These are phyloP conservation scores for Suhomyces maxii DNA, from an alignment of 1,139 yeast genomes.

Conservation along the genomic window DNA sequence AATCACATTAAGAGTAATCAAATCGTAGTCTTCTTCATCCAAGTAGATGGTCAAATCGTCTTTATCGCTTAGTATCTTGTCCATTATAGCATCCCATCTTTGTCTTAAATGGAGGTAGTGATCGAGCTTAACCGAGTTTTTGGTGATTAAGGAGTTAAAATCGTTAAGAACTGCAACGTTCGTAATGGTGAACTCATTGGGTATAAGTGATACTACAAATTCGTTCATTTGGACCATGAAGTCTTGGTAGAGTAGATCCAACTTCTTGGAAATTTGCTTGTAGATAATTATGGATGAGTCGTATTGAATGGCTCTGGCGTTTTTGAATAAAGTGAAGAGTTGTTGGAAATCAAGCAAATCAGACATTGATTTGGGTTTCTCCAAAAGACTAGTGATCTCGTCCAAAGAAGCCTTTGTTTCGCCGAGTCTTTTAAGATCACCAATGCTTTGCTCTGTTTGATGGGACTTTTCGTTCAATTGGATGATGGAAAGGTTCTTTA, in stretches of 20 bases:
- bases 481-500: constrained; percentile 5
- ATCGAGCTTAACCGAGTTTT: constrained; percentile 15
- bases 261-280: constrained; percentile 8
- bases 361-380: constrained; percentile 12
- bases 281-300: constrained; percentile 9
- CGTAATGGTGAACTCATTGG: constrained; percentile 23
- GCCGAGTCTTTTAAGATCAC: constrained; percentile 6
- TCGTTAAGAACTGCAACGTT: constrained; percentile 18
- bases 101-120: constrained; percentile 7
- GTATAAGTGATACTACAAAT: constrained; percentile 22
- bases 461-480: constrained; percentile 13
- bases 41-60: not conserved
- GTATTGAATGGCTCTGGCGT: not conserved
- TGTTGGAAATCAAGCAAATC: constrained; percentile 19
- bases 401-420: constrained; percentile 4
- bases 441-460: constrained; percentile 8
- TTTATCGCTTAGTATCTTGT: constrained; percentile 7
- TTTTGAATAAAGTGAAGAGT: constrained; percentile 11
- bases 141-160: constrained; percentile 17
- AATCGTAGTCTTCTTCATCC: constrained; percentile 10
- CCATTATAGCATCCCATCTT: constrained; percentile 13
- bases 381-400: constrained; percentile 12
- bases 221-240: constrained; percentile 21
- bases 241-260: constrained; percentile 8
- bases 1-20: constrained; percentile 3